A percentile compares a stretch with the other conserved stretches of the same genome.
Conservation (phyloP, 495 filamentous ascomycete genomes). For the Penicillium longicatenatum region DNA sequence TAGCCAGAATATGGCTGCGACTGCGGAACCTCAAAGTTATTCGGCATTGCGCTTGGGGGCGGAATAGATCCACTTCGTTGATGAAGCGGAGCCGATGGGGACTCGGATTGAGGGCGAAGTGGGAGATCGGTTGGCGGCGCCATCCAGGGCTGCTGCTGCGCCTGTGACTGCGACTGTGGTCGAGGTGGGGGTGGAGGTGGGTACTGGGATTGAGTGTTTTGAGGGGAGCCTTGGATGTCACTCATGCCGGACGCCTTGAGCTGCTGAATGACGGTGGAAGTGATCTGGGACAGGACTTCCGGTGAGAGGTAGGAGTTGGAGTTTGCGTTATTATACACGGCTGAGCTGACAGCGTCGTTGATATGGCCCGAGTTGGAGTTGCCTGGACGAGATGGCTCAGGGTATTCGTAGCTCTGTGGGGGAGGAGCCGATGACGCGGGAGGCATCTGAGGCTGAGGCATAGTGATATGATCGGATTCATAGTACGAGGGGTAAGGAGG, state of each 20-base stretch:
- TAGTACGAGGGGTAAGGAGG: slow-evolving; percentile 43
- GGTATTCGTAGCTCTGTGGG: slow-evolving; percentile 23
- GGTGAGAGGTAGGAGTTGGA: slow-evolving; percentile 45
- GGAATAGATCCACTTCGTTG: slow-evolving; percentile 25
- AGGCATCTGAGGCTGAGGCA: slow-evolving; percentile 45
- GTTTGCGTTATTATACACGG: slow-evolving; percentile 38
- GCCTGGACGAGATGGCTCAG: slow-evolving; percentile 18
- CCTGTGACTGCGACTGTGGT: slow-evolving; percentile 21
- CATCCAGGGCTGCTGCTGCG: slow-evolving; percentile 35
- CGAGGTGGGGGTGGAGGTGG: slow-evolving; percentile 19
- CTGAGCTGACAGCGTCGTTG: slow-evolving; percentile 54
- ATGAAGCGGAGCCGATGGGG: slow-evolving; percentile 22
- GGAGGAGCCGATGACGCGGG: slow-evolving; percentile 26
- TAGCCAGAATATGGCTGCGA: slow-evolving; percentile 39
- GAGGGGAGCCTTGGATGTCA: slow-evolving; percentile 25
- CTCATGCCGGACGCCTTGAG: slow-evolving; percentile 48
- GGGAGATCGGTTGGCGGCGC: slow-evolving; percentile 24
- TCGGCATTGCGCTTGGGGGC: slow-evolving; percentile 22
- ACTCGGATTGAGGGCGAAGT: slow-evolving; percentile 32
- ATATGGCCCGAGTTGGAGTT: slow-evolving; percentile 22
- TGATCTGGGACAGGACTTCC: slow-evolving; percentile 53
- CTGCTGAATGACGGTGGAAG: slow-evolving; percentile 56
- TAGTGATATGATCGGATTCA: slow-evolving; percentile 37
- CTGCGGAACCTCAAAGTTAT: slow-evolving; percentile 28
- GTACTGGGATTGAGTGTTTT: slow-evolving; percentile 1